Evolutionary conservation across 768 basidiomycete species (phyloP).

Genomic region (Mrakia gelida): DNA sequence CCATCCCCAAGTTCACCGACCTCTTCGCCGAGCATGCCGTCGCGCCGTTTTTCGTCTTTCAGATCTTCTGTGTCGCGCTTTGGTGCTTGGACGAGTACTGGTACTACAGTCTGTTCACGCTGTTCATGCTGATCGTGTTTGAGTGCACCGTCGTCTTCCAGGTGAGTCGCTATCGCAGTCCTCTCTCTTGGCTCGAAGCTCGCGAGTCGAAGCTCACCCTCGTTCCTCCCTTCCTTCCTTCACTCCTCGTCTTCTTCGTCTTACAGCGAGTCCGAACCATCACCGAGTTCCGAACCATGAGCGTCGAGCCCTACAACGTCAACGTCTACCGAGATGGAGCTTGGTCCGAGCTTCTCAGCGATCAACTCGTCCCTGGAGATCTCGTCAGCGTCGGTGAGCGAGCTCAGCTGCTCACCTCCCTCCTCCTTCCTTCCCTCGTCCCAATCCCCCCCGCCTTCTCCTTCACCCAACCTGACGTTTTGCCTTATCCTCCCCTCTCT

Average conservation of each 20-base stretch:
- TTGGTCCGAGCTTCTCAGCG: constrained; percentile 77
- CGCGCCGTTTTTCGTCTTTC: constrained; percentile 99
- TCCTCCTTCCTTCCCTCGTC: neutral
- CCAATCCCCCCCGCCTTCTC: neutral
- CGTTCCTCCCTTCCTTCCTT: neutral
- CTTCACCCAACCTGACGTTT: neutral
- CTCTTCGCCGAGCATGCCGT: constrained; percentile 94
- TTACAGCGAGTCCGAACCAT: constrained; percentile 81
- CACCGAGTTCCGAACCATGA: constrained; percentile 95
- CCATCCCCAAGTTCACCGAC: constrained; percentile 87
- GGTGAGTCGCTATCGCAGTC: constrained; percentile 51
- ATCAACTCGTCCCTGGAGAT: constrained; percentile 86
- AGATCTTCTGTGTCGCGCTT: constrained; percentile 92
- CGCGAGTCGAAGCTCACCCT: neutral
- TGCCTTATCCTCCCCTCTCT: too few relatives aligned
- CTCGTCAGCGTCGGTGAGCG: constrained; percentile 71
- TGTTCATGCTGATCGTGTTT: constrained; percentile 97
- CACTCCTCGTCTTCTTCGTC: too few relatives aligned
- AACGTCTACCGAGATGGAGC: constrained; percentile 68
- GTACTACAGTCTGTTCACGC: constrained; percentile 94
- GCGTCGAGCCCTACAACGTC: constrained; percentile 82
- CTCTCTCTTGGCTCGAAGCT: too few relatives aligned
- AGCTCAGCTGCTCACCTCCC: constrained; percentile 42
- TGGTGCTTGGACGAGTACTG: constrained; percentile 99
- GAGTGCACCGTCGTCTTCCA: constrained; percentile 99